Evolutionary conservation across 306 rosid genomes (phyloP), one percentile per base, ranked within the genome.

Genomic region (Boehmeria nivea): DNA sequence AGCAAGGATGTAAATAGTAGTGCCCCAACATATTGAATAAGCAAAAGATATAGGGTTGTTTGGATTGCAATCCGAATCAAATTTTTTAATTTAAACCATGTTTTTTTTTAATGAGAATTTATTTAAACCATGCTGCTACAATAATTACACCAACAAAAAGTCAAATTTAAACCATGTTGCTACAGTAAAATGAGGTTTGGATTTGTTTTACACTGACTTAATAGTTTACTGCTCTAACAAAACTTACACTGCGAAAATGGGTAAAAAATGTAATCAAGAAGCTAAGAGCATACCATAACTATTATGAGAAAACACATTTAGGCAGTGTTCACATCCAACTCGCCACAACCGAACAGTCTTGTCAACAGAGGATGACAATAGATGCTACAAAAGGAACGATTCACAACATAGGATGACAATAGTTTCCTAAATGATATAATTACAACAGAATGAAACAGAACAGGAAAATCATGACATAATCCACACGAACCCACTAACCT

Each of bases 281-380:
- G 13, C 31, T 4, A 21, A 40, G 27, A 15, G 36, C 70, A 63
- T 63, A 86, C 95, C 95, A 55, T 86, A 86, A 61, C 78, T 83
- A 71, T 65, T 86, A 63, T 86, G 95, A 14, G 64, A 68, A 46
- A 75, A 86, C 39, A 82, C 74, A 58, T 77, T 64, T 27, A 77
- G 75, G 65, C 90, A 86, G 28, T 57, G 60, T 14, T 68, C 62
- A 2, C 19, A 56, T 64, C 87, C 87, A n/a, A 86, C 83, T 58
- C 73, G 81, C 95, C 95, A 86, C 44, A 86, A 72, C 23, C 90
- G 85, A 23, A 70, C 95, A 1, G 95, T 86, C 55, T 75, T 86
- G 64, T 86, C 95, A 14, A 75, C 62, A 3, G 90, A 86, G 38
- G 90, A 86, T 51, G 95, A 86, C 43, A 86, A 58, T 27, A 86